phyloP scores from a whole-genome alignment of 2,329 filamentous ascomycete species.

The Biscogniauxia marginata region DNA sequence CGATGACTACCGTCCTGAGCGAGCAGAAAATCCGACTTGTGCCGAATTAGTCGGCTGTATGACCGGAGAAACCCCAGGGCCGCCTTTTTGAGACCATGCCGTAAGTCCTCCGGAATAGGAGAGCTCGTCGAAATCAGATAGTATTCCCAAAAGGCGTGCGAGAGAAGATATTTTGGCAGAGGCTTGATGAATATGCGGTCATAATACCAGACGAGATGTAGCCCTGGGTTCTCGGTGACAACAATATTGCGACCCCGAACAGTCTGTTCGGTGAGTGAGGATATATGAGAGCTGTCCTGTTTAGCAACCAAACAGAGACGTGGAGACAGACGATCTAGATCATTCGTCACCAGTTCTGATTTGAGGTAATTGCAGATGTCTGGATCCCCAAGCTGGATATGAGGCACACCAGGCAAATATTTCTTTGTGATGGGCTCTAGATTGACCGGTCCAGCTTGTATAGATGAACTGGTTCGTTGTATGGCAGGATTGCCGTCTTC shows the following conservation, averaged over 20 bases:
- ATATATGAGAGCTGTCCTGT: no score
- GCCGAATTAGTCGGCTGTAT: slow-evolving; percentile 10
- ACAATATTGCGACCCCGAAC: slow-evolving; percentile 10
- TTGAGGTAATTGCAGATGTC: no score
- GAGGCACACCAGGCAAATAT: no score
- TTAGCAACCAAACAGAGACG: no score
- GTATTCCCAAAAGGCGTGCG: slow-evolving; percentile 10
- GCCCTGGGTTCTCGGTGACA: slow-evolving; percentile 11
- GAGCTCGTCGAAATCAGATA: slow-evolving; percentile 5
- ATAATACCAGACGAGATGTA: slow-evolving; percentile 19
- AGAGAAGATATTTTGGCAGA: slow-evolving; percentile 13
- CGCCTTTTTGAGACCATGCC: background rate
- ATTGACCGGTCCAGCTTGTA: no score
- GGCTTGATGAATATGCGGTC: slow-evolving; percentile 15
- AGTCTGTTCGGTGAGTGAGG: slow-evolving; percentile 10
- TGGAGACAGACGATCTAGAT: no score
- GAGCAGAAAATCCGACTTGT: slow-evolving; percentile 9
- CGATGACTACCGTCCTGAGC: slow-evolving; percentile 2
- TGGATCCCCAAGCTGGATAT: no score
- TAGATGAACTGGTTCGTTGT: no score
- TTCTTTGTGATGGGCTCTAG: no score
- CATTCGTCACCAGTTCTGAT: no score
- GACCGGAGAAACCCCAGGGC: slow-evolving; percentile 13
- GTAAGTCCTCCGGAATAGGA: background rate
- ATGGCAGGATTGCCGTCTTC: no score